Base-by-base conservation (phyloP, 495 filamentous ascomycete genomes). In the Aspergillus incahuasiensis region DNA sequence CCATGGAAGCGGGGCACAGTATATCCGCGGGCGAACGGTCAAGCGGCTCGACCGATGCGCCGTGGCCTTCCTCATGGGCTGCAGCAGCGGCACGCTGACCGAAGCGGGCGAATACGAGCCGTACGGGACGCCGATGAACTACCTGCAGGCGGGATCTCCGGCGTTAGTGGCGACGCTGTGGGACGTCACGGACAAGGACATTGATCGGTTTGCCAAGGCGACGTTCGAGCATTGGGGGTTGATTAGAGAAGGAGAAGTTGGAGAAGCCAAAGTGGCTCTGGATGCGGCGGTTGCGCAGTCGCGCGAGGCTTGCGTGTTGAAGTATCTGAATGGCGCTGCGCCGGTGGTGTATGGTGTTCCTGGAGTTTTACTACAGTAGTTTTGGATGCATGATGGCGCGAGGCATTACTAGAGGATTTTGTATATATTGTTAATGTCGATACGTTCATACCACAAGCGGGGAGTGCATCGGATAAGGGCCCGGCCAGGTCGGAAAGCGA, bases 151-250 rank as follows among this genome's bases (percentile, higher is more conserved):
- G 0, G 92, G 92, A 6, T 82, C 79, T 49, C 86, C 89, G 3
- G 90, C 92, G 9, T 78, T 97, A 16, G 83, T 97, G 0, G 92
- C 88, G 19, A 96, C 89, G 5, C 76, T 98, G 34, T 98, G 94
- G 94, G 94, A 98, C 69, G 94, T 98, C 19, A 98, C 95, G 12
- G 94, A 98, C 62, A 87, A 87, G 59, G 94, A 98, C 66, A 94
- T 95, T 62, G 94, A 98, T 74, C 86, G 91, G 34, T 95, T 97
- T 66, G 85, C 90, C 0, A 82, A 82, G 20, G 74, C 80, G 15
- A 74, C 86, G 3, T 85, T 96, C 47, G 86, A 92, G 65, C 80
- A 84, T 52, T 98, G 94, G 94, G 94, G 94, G 13, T 65, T 98
- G 2, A 72, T 90, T 24, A 60, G n/a, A 25, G 18, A 13, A 42